These are phyloP conservation scores for Straminergon stramineum DNA, from an alignment of 225 moss, liverwort and hornwort species.

Conservation along the genomic window DNA sequence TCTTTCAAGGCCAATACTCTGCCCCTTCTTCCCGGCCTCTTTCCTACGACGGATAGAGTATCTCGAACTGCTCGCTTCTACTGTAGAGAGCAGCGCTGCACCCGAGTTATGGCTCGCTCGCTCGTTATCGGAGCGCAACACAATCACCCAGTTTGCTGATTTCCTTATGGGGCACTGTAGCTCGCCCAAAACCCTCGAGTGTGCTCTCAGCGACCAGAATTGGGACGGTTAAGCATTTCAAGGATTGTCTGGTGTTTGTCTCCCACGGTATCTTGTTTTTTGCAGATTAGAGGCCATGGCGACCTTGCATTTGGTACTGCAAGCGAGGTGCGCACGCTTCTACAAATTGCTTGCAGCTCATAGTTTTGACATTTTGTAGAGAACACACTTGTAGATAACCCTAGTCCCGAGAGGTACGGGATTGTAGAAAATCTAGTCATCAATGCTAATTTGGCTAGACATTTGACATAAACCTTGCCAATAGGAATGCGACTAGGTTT, in stretches of 20 bases:
- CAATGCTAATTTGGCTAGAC: neutral
- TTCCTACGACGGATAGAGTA: neutral
- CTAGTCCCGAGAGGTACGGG: neutral
- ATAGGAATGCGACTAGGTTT: neutral
- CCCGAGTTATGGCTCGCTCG: no score
- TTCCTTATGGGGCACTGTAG: neutral
- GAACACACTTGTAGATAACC: neutral
- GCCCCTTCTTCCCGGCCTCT: neutral
- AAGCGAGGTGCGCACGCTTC: constrained; percentile 13
- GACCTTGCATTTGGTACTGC: constrained; percentile 13
- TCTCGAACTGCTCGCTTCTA: neutral
- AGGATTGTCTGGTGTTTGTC: neutral
- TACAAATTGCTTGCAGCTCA: neutral
- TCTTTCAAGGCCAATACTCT: neutral
- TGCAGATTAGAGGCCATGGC: constrained; percentile 25
- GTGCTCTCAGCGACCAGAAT: neutral
- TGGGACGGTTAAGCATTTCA: constrained; percentile 9
- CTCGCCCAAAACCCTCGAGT: neutral
- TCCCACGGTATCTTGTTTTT: neutral
- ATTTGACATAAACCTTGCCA: neutral
- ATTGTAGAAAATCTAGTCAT: neutral
- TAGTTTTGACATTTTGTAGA: neutral
- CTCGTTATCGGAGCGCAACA: neutral
- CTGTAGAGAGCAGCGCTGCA: no score
- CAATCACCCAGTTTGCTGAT: neutral